Evolutionary conservation across 805 yeast species (phyloP), one percentile per base, ranked within the genome.

Genomic region (Myxozyma mucilagina): DNA sequence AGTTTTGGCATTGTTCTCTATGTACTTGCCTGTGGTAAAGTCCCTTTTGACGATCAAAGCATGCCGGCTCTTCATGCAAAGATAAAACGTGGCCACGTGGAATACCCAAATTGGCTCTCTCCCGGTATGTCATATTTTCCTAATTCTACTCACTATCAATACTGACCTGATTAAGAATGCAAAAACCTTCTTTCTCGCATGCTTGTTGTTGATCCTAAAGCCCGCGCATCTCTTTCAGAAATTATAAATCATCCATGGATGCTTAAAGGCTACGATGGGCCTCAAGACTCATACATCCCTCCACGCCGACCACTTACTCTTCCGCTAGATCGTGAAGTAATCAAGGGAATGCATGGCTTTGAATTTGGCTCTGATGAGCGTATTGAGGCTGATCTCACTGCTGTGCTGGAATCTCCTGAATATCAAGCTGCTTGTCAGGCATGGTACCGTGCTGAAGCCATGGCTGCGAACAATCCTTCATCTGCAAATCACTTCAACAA

Each of bases 11-110:
- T 94, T 36, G 98, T 94, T 0, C 76, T 94, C 53, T 94, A 90
- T 71, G 99, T 94, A 7, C 79, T 94, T 63, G 97, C 94, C 1
- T 92, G 97, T 73, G 99, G 99, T 57, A 92, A 90, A 73, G 98
- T 94, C 13, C 99, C 99, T 8, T 94, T 94, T 73, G 99, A 94
- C 74, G 98, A 94, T 72, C 96, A 90, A 70, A 86, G 89, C 67
- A 96, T 96, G 65, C 86, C 92, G 49, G 92, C 89, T 1, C 79
- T 94, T 68, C 99, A 94, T 73, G 96, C 90, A 65, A 92, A 92
- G 74, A 94, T 94, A 73, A 94, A 93, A 73, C 83, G 86, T 67
- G 99, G 98, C 44, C 80, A 85, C 64, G 96, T 94, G 10, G 97
- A 91, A 67, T 94, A 94, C 73, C 98, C 99, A 7, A 81, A 82